Evolutionary conservation across 305 asterid genomes (phyloP), one percentile per base, ranked within the genome.

Genomic region (Petunia hybrid): DNA sequence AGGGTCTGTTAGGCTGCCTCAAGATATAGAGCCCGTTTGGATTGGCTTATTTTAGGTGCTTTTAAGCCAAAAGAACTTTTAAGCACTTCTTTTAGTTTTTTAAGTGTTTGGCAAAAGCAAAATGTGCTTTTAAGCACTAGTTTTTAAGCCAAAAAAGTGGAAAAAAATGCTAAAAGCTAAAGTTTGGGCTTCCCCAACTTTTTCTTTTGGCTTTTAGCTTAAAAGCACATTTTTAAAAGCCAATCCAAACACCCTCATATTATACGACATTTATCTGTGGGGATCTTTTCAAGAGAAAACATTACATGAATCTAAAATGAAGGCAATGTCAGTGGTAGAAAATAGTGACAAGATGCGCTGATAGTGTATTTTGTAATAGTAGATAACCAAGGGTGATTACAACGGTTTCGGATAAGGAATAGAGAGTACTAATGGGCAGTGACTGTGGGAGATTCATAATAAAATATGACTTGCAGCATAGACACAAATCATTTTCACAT

Each of bases 361-460:
- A 71, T 46, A 56, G 60, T 71, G 61, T 6, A 46, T 31, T 71
- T 46, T 31, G 59, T 45, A 46, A 46, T 71, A 31, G 61, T 46
- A 10, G 59, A 48, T 48, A 48, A 70, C 41, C 46, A 5, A 31
- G 9, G 57, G 13, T 38, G 36, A 36, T 3, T 35, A 73, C 36
- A 73, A 51, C 16, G 48, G 78, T 53, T 6, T 51, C 63, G 36
- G 1, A 13, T 12, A 73, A 73, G 78, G 46, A 73, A 31, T 39
- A 1, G 36, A 8, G 78, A 73, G 46, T 51, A 51, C 78, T 48
- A 73, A 73, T 73, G 78, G 43, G 14, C 63, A 36, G 78, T 35
- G 78, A 35, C 4, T 45, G 78, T 51, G 38, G 63, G 45, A 51
- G 45, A 35, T 13, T 51, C 36, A 8, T 51, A 51, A 51, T 51